Base-by-base conservation (phyloP, 768 basidiomycete species). In the Phaffia australis region DNA sequence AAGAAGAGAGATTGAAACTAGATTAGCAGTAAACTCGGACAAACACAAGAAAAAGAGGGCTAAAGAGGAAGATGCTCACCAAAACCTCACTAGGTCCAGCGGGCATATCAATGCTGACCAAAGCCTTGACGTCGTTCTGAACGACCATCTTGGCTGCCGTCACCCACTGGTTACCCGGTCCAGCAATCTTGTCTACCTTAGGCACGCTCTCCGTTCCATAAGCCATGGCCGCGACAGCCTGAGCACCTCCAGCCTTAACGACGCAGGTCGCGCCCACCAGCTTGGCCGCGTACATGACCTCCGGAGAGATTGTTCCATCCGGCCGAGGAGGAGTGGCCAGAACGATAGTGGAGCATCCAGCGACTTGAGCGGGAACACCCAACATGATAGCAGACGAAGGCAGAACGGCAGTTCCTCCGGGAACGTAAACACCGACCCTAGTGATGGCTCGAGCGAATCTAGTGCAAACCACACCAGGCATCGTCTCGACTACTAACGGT, bases 81-180 rank as follows among this genome's bases (percentile, higher is more conserved):
- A 99, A 80, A 27, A 99, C 94, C 77, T 99, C 95, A 3, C 89
- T 92, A 32, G 95, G 95, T 8, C 95, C 95, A 46, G 95, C 95
- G 58, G 95, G 95, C 90, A 99, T 98, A 77, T 99, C 95, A 72
- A 98, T 99, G 19, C 89, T 88, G 8, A 97, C 92, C 69, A 93
- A 77, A 11, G 95, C 94, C 72, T 93, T 88, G 16, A 93, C 93
- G 74, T 99, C 95, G 76, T 98, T 99, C 75, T 97, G 93, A 29
- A 99, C 94, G 63, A 94, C 78, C 95, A 99, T 97, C 79, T 99
- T 99, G 60, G 94, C 95, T 1, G 95, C 95, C 1, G 94, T 99
- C 27, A 99, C 95, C 91, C 93, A 99, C 76, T 98, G 95, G 75
- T 99, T 99, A 29, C 95, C 95, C 7, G 95, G 95, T 11, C 95